A percentile compares a stretch with the other conserved stretches of the same genome.
Conservation (phyloP, 2,329 filamentous ascomycete species). For the Truncatella angustata region DNA sequence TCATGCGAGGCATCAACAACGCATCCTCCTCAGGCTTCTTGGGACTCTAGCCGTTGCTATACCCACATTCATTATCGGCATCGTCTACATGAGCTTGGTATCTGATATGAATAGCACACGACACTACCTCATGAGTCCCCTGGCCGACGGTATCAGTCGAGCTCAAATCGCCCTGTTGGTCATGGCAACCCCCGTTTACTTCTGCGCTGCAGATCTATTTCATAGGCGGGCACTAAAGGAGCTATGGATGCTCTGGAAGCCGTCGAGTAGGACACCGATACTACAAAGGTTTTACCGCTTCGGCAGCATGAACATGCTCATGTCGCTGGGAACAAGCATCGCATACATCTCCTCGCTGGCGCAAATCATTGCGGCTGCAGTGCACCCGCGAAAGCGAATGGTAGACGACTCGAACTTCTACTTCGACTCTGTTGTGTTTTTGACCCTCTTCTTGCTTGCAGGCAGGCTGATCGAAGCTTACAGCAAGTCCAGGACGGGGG, state of each 20-base stretch:
- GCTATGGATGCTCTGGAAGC: constrained; percentile 73
- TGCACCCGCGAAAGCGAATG: constrained; percentile 33
- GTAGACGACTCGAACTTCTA: constrained; percentile 62
- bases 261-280: constrained; percentile 69
- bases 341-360: constrained; percentile 82
- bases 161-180: constrained; percentile 78
- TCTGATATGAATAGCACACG: constrained; percentile 55
- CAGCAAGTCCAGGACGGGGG: constrained; percentile 86
- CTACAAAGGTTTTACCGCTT: constrained; percentile 83
- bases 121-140: constrained; percentile 66
- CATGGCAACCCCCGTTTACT: constrained; percentile 81
- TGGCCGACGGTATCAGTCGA: constrained; percentile 71
- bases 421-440: constrained; percentile 89
- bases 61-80: constrained; percentile 82
- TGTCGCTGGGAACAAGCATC: constrained; percentile 83
- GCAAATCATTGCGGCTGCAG: constrained; percentile 67
- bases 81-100: constrained; percentile 87
- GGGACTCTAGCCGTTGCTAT: constrained; percentile 70
- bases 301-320: constrained; percentile 94
- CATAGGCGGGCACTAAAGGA: constrained; percentile 79
- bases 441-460: constrained; percentile 81
- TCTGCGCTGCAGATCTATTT: constrained; percentile 83
- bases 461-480: constrained; percentile 81
- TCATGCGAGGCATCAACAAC: constrained; percentile 65
- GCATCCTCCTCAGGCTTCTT: constrained; percentile 67